phyloP scores from a whole-genome alignment of 345 rosid genomes.

The Cardamine chenopodiifolia region DNA sequence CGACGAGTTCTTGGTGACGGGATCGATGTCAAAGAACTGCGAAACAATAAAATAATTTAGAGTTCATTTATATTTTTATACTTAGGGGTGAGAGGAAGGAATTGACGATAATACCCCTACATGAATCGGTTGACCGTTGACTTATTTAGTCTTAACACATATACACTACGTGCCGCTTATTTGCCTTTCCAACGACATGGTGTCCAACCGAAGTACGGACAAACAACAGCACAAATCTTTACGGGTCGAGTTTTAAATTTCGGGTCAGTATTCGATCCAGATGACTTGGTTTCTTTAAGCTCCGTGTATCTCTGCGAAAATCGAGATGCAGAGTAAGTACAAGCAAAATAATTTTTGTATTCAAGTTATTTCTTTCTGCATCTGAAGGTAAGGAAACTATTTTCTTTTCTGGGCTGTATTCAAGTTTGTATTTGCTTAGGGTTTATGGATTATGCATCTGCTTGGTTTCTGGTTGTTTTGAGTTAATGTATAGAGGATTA shows the following conservation, averaged over 20 bases:
- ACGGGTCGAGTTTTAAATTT: constrained; percentile 15
- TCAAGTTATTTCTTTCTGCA: not conserved
- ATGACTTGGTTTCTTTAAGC: constrained; percentile 25
- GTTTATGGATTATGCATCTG: constrained; percentile 6
- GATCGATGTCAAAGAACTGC: constrained; percentile 31
- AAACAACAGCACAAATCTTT: constrained; percentile 11
- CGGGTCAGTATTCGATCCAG: constrained; percentile 28
- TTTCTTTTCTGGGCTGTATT: not conserved
- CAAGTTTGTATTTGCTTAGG: not conserved
- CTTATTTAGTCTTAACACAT: not conserved
- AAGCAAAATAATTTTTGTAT: not conserved
- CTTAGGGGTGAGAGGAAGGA: not conserved
- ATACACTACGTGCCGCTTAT: constrained; percentile 3
- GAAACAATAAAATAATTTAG: constrained; percentile 8
- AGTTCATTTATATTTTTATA: not conserved
- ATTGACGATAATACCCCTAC: not conserved
- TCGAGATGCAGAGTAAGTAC: constrained; percentile 30
- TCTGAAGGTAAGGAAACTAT: constrained; percentile 30
- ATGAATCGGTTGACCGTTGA: not conserved
- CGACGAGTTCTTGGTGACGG: constrained; percentile 34
- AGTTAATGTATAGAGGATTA: not conserved
- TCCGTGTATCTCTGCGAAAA: constrained; percentile 28
- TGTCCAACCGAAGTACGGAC: not conserved
- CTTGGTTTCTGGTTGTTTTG: constrained; percentile 12
- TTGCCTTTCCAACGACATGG: not conserved